phyloP scores from a whole-genome alignment of 148 eudicot species.

The Drosera capensis region DNA sequence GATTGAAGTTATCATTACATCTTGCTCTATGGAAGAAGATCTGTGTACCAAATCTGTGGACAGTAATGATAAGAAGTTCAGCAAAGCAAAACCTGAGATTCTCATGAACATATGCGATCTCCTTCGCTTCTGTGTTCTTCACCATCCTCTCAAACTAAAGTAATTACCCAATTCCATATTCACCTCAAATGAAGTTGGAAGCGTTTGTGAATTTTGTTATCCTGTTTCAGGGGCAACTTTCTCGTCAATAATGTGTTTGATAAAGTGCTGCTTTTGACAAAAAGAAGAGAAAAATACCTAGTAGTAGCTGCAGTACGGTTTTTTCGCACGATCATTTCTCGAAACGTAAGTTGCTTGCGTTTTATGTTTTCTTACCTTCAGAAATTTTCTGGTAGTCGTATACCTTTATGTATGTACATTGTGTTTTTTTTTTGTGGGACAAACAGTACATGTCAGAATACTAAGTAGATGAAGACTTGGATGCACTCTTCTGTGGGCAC shows the following conservation, averaged over 20 bases:
- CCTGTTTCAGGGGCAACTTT: slow-evolving; percentile 61
- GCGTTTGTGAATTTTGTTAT: slow-evolving; percentile 1
- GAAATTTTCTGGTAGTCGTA: background rate
- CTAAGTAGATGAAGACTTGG: background rate
- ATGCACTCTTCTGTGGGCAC: background rate
- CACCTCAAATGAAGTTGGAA: background rate
- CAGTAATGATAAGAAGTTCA: slow-evolving; percentile 19
- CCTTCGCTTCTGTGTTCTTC: slow-evolving; percentile 80
- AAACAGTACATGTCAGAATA: background rate
- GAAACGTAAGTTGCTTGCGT: slow-evolving; percentile 65
- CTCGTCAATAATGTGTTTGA: slow-evolving; percentile 61
- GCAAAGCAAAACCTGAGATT: slow-evolving; percentile 65
- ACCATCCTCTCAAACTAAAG: slow-evolving; percentile 87
- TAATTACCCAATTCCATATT: slow-evolving; percentile 15
- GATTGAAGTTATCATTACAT: slow-evolving; percentile 63
- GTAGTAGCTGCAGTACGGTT: slow-evolving; percentile 87
- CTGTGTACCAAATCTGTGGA: slow-evolving; percentile 16
- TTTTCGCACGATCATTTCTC: slow-evolving; percentile 66
- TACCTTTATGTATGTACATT: background rate
- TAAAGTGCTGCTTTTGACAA: slow-evolving; percentile 60
- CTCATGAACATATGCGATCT: slow-evolving; percentile 69
- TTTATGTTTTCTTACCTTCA: background rate
- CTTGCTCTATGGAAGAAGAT: slow-evolving; percentile 37
- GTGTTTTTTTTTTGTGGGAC: too few relatives aligned
- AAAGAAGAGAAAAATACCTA: slow-evolving; percentile 75